phyloP scores from a whole-genome alignment of 257 asterid species.

The Catharanthus roseus region DNA sequence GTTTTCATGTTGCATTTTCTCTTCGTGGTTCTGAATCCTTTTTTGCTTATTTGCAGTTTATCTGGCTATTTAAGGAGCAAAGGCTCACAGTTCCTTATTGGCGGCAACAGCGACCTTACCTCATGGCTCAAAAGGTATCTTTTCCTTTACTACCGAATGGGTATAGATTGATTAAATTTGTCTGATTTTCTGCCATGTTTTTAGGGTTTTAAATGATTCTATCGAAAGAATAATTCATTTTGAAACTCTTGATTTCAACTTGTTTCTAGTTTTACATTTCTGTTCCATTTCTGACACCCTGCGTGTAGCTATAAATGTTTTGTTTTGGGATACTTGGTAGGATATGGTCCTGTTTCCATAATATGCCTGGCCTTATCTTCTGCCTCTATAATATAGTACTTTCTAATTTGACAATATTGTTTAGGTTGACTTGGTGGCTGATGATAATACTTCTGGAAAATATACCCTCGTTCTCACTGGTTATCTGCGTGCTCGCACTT shows the following conservation, averaged over 20 bases:
- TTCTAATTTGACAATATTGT: background rate
- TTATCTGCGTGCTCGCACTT: conserved; percentile 63
- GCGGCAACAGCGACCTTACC: conserved; percentile 75
- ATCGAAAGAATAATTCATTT: background rate
- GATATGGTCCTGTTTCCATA: background rate
- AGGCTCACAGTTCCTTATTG: conserved; percentile 77
- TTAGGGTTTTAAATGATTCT: background rate
- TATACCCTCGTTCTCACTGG: conserved; percentile 79
- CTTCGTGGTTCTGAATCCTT: conserved; percentile 2
- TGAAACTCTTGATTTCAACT: background rate
- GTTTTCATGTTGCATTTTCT: conserved; percentile 4
- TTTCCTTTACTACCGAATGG: background rate
- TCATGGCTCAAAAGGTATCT: conserved; percentile 80
- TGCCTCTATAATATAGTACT: background rate
- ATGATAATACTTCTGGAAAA: conserved; percentile 43
- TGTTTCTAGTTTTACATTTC: background rate
- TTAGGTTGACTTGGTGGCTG: conserved; percentile 61
- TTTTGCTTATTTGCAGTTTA: conserved; percentile 42
- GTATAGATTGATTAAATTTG: background rate
- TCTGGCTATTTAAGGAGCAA: conserved; percentile 82
- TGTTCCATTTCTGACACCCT: background rate
- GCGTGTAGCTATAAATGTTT: background rate
- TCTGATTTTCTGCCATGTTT: background rate
- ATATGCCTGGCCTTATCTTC: background rate
- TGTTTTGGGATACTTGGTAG: background rate